Evolutionary conservation across 73 alveolate genomes (phyloP), one percentile per base, ranked within the genome.

Genomic region (Paramecium primaurelia): DNA sequence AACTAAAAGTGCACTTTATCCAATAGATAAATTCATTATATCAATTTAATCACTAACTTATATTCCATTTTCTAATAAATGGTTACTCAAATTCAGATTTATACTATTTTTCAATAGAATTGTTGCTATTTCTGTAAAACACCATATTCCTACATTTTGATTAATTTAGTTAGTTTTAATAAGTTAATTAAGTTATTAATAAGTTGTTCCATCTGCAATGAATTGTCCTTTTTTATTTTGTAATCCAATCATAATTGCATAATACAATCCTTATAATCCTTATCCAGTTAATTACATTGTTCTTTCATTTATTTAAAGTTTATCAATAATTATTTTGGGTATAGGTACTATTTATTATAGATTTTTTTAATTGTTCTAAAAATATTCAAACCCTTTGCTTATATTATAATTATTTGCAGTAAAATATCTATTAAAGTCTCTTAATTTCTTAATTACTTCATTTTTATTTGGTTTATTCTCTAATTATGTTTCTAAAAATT

Each of bases 361-460:
- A 12, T 64, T 64, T 14, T 32, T 34, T 64, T 28, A 12, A 12
- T 64, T 32, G 9, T n/a, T 34, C 47, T 64, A 64, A 32, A 64
- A 14, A 34, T 64, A 64, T 64, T 64, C 84, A 32, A 64, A 32
- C 28, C 84, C 84, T 64, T 64, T 64, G 47, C 47, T 32, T 3
- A 64, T 64, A 26, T 34, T 64, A 12, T 64, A 64, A 64, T 64
- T 64, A 12, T 64, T 64, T 6, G 51, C 84, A 12, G 47, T 12
- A 34, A 64, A 64, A 64, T 64, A 64, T 64, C 84, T 64, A 34
- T 64, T 64, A 34, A 64, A 64, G 42, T 64, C 84, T 64, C 84
- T 64, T 34, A 64, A 64, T 64, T 64, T 64, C 47, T 64, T 64
- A 28, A 64, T 32, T 28, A 64, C 84, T 64, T 64, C 84, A 34